Base-by-base conservation (phyloP, 805 yeast species). In the Hyphopichia homilentoma region DNA sequence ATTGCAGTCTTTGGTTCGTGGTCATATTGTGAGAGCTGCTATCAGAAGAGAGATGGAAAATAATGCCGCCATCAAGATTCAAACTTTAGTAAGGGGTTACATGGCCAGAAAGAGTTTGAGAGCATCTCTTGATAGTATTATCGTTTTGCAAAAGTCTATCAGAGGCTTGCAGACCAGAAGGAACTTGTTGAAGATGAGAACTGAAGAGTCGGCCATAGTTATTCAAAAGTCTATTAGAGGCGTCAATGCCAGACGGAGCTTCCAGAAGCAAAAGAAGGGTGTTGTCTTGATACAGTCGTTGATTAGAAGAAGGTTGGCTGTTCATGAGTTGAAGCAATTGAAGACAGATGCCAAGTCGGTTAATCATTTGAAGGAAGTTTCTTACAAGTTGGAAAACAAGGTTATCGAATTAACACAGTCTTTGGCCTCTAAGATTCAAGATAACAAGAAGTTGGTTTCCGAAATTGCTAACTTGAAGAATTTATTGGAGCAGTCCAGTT, bases 331-430 rank as follows among this genome's bases (percentile, higher is more conserved):
- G 47, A 62, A 65, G 41, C 61, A 68, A 36, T 68, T 87, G 57
- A 84, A 78, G 54, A 73, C 72, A n/a, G 97, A 93, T 43, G 96
- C 97, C 19, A 86, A 86, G 55, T 86, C 96, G 11, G 95, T 87
- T 27, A 81, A 82, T 54, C 94, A 83, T 53, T 74, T 86, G 66
- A 79, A 86, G 59, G 96, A 90, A 57, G 95, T 86, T 24, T 88
- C 95, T 49, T 93, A 87, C 63, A 79, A 84, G 56, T 74, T 94
- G 50, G 99, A 93, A 60, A 93, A 93, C 61, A 93, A 94, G 70
- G 97, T 94, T n/a, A 88, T 93, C 44, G 95, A 89, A 59, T 75
- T 93, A 46, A 90, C 97, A 3, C 94, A 90, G 52, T 75, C 82
- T 8, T 69, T 90, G 39, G 77, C 95, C 1, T 62, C 79, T 22